Evolutionary conservation across 192 early-diverging fungal species (phyloP).

Genomic region (Phycomyces blakesleeanus): DNA sequence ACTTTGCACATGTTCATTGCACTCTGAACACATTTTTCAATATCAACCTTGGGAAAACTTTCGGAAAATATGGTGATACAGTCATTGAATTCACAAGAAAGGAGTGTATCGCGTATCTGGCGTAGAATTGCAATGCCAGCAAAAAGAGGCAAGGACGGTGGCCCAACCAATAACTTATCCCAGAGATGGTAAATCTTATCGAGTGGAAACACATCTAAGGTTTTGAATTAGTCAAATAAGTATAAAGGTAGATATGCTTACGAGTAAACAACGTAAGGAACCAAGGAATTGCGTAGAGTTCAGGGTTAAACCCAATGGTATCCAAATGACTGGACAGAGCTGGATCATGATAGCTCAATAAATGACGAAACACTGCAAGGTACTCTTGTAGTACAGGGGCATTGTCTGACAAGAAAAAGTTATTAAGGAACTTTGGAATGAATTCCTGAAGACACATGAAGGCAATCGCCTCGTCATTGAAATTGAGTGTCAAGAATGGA

Average conservation of each 20-base stretch:
- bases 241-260: constrained; percentile 34
- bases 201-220: constrained; percentile 72
- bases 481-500: constrained; percentile 72
- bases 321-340: constrained; percentile 62
- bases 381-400: constrained; percentile 65
- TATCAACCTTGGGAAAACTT: constrained; percentile 65
- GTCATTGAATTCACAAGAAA: constrained; percentile 70
- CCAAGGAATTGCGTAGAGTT: constrained; percentile 80
- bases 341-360: constrained; percentile 72
- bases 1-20: constrained; percentile 61
- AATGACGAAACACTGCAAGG: constrained; percentile 59
- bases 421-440: constrained; percentile 59
- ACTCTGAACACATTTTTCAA: constrained; percentile 63
- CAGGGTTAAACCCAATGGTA: constrained; percentile 59
- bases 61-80: constrained; percentile 45
- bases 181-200: constrained; percentile 80
- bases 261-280: constrained; percentile 81
- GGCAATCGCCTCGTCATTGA: constrained; percentile 69
- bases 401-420: constrained; percentile 76
- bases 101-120: constrained; percentile 59
- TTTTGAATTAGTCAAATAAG: not conserved
- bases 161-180: constrained; percentile 70
- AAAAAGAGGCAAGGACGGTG: constrained; percentile 62
- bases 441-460: constrained; percentile 65
- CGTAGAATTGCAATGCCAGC: constrained; percentile 65